phyloP scores from a whole-genome alignment of 2,329 filamentous ascomycete genomes.

The Alternaria sp. region DNA sequence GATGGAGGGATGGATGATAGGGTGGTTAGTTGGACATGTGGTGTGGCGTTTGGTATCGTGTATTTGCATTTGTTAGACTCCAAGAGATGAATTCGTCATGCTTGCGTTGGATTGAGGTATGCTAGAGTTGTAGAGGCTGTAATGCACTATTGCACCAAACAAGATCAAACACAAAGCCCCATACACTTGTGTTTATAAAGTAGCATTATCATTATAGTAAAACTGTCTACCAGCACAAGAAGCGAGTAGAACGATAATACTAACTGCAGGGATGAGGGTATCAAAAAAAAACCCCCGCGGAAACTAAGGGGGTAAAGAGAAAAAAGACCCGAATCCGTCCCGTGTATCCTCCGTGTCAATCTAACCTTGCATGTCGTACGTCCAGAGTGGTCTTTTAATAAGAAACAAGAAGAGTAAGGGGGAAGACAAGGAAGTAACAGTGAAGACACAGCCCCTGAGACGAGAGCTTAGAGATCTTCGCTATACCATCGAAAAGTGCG shows the following conservation, averaged over 20 bases:
- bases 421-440: background rate
- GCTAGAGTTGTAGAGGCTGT: no score
- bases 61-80: background rate
- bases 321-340: no score
- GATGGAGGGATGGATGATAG: no score
- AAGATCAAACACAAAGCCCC: no score
- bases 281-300: conserved; percentile 12
- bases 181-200: no score
- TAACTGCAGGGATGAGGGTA: conserved; percentile 15
- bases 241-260: conserved; percentile 18
- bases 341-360: background rate
- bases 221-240: conserved; percentile 1
- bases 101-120: no score
- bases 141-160: no score
- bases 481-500: background rate
- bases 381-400: background rate
- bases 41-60: background rate
- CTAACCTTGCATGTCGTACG: background rate
- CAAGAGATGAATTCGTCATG: background rate
- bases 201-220: conserved; percentile 17
- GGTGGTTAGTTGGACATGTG: background rate
- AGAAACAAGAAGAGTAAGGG: background rate
- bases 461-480: background rate
- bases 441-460: background rate
- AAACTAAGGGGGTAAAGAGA: background rate